Evolutionary conservation across 352 stramenopile genomes (phyloP).

Genomic region (Pythium myriotylum): DNA sequence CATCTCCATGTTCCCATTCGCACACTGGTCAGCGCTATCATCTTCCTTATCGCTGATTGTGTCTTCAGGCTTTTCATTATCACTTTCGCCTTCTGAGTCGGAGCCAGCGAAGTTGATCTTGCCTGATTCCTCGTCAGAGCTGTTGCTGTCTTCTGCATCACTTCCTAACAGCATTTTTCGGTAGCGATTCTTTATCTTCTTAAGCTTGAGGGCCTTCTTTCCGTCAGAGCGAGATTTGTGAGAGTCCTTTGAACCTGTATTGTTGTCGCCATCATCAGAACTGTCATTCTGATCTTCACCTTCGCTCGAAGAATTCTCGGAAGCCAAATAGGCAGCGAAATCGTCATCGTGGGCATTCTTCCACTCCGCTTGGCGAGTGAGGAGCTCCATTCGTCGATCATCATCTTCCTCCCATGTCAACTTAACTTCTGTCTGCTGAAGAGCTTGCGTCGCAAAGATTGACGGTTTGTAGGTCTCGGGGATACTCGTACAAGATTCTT

Average conservation of each 20-base stretch:
- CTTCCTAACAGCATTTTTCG: constrained; percentile 79
- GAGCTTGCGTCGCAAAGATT: constrained; percentile 92
- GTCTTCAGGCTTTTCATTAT: constrained; percentile 28
- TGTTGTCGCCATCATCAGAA: constrained; percentile 44
- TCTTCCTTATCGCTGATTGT: constrained; percentile 28
- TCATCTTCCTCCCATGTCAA: constrained; percentile 97
- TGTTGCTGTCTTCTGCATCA: constrained; percentile 64
- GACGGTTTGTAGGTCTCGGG: constrained; percentile 94
- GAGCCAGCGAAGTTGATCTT: constrained; percentile 21
- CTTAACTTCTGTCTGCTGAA: constrained; percentile 93
- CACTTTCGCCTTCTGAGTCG: constrained; percentile 30
- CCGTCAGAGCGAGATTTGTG: constrained; percentile 38
- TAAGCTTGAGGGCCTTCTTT: constrained; percentile 74
- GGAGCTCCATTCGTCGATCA: constrained; percentile 85
- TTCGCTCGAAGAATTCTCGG: constrained; percentile 63
- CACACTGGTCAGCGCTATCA: constrained; percentile 10
- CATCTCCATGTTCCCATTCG: constrained; percentile 78
- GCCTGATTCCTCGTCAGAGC: constrained; percentile 33
- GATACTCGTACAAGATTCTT: constrained; percentile 83
- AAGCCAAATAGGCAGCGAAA: constrained; percentile 94
- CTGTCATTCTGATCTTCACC: constrained; percentile 54
- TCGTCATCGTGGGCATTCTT: constrained; percentile 91
- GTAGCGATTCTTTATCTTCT: constrained; percentile 82
- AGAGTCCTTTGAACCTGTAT: constrained; percentile 1
- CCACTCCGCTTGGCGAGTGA: constrained; percentile 76